Conservation (phyloP, 1,284 basidiomycete genomes). For the Heterobasidion irregulare region DNA sequence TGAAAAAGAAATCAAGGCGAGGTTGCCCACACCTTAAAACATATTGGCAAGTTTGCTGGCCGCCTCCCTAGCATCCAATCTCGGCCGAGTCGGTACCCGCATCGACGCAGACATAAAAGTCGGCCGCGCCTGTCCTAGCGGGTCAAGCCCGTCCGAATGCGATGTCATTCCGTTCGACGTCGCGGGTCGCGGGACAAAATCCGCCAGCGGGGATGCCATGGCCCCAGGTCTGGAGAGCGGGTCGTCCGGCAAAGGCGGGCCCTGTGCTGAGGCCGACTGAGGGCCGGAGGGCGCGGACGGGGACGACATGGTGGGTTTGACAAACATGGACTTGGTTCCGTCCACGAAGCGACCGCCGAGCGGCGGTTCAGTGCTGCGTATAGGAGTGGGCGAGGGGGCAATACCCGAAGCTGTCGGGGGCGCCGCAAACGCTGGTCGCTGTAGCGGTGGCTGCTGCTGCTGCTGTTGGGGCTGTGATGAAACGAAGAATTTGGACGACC, state of each 20-base stretch:
- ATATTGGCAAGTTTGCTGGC: conserved; percentile 83
- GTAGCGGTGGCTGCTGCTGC: neutral
- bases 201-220: conserved; percentile 1
- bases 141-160: conserved; percentile 39
- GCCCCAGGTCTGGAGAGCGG: conserved; percentile 7
- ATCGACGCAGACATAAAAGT: conserved; percentile 59
- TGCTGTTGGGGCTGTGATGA: conserved; percentile 5
- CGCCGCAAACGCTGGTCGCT: conserved; percentile 10
- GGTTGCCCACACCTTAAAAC: conserved; percentile 38
- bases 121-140: conserved; percentile 50
- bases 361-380: conserved; percentile 33
- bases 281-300: conserved; percentile 16
- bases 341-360: conserved; percentile 60
- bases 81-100: conserved; percentile 55
- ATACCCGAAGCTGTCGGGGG: conserved; percentile 1
- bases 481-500: conserved; percentile 29
- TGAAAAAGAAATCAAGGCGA: no score
- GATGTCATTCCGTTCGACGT: conserved; percentile 8
- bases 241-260: conserved; percentile 13
- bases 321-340: conserved; percentile 71
- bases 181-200: conserved; percentile 10
- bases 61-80: conserved; percentile 74
- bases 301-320: conserved; percentile 33
- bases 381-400: conserved; percentile 16
- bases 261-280: conserved; percentile 10